Percentiles rank a stretch among this genome's conserved stretches.
Conservation (phyloP, 2,329 filamentous ascomycete species). For the Monosporascus sp. region DNA sequence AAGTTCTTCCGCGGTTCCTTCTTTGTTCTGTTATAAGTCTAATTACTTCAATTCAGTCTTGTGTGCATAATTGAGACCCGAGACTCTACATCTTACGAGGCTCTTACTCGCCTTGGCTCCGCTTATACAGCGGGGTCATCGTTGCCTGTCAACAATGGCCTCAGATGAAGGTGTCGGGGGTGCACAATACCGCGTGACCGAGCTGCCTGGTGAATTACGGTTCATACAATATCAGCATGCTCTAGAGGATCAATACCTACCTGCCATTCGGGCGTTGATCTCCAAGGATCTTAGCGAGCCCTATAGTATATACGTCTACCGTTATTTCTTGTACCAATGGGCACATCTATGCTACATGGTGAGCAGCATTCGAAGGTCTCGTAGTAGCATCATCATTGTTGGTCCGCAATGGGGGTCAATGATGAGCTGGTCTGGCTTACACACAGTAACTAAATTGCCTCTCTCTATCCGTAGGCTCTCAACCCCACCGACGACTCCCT, state of each 20-base stretch:
- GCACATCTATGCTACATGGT: conserved; percentile 96
- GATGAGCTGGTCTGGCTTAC: not conserved
- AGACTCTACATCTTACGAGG: too few species aligned
- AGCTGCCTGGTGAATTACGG: conserved; percentile 42
- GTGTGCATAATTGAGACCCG: too few species aligned
- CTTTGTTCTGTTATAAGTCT: too few species aligned
- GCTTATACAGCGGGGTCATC: too few species aligned
- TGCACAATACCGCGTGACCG: conserved; percentile 17
- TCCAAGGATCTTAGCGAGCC: conserved; percentile 95
- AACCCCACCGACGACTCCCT: conserved; percentile 58
- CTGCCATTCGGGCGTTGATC: conserved; percentile 85
- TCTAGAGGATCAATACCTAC: conserved; percentile 62
- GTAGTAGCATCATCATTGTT: conserved; percentile 1
- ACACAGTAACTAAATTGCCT: not conserved
- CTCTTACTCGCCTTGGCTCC: too few species aligned
- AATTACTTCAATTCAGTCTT: too few species aligned
- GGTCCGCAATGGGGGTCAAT: too few species aligned
- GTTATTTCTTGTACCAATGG: conserved; percentile 98
- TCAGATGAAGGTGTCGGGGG: conserved; percentile 27
- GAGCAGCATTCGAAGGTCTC: conserved; percentile 17
- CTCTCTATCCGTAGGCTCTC: conserved; percentile 40
- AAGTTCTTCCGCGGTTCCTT: too few species aligned
- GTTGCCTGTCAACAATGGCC: not conserved
- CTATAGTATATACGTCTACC: conserved; percentile 98
- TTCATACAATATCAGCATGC: conserved; percentile 59